Conservation (phyloP, 129 eudicot genomes). For the Daucus carota region DNA sequence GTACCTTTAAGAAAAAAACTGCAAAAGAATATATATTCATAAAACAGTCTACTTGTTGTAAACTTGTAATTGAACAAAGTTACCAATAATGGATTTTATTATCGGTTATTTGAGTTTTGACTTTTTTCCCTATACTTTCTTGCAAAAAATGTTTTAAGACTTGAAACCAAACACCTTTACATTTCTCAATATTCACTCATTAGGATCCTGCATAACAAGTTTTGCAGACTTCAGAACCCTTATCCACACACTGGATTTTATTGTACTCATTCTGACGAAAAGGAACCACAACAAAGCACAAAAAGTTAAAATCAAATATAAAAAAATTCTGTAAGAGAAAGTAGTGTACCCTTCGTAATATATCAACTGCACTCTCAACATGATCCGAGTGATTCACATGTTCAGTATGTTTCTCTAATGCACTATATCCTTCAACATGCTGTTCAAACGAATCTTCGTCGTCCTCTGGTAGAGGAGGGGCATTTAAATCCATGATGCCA, state of each 20-base stretch:
- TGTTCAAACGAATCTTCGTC: conserved; percentile 65
- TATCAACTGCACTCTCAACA: conserved; percentile 59
- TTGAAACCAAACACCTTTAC: background rate
- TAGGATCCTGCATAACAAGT: background rate
- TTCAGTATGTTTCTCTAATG: conserved; percentile 36
- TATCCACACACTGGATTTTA: background rate
- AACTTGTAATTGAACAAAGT: background rate
- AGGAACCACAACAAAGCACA: background rate
- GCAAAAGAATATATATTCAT: background rate
- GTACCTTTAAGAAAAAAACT: background rate
- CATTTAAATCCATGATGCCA: conserved; percentile 88
- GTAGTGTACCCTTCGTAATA: conserved; percentile 67
- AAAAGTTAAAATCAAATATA: background rate
- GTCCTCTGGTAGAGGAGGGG: conserved; percentile 88
- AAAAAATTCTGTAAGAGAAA: background rate
- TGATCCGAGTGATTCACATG: conserved; percentile 43
- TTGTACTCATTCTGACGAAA: background rate
- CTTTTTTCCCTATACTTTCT: background rate
- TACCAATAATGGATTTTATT: background rate
- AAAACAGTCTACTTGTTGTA: background rate
- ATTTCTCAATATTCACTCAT: background rate
- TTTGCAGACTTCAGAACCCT: background rate
- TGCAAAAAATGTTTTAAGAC: background rate
- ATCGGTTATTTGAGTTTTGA: background rate
- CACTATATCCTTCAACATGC: conserved; percentile 47